Evolutionary conservation across 106 monocot species (phyloP), one percentile per base, ranked within the genome.

Genomic region (Acorus gramineus): DNA sequence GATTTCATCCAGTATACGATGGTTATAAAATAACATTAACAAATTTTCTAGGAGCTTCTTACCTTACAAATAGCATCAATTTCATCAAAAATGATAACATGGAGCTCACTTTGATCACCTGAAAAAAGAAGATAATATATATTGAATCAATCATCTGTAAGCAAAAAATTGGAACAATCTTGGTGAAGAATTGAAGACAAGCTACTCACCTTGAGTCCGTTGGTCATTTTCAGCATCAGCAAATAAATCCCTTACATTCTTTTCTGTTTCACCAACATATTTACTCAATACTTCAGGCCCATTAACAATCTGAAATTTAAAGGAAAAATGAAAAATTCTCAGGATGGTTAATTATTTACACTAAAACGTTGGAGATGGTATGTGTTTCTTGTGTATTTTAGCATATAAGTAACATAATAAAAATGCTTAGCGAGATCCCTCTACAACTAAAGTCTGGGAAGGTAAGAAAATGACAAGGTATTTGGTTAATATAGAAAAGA

Each of bases 31-130:
- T 28, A 28, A 28, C 28, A 28, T 28, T 28, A 28, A 28, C 28
- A 28, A 28, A 28, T 28, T 28, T 28, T 28, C 28, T 1, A 28
- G 28, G 28, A 28, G 48, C 4, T 52, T 48, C 71, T 44, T 67
- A 98, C 96, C 96, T 98, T 98, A 59, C 96, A 98, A 73, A 98
- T 98, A 60, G 96, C 96, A 88, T 98, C 96, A 79, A 98, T 98
- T 85, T 98, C 96, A 81, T 98, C 96, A 75, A 98, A 98, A 57
- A 98, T 98, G 11, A 98, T 98, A 57, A 98, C 91, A 73, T 98
- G 96, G 53, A 98, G 77, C 50, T 98, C 96, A 71, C 96, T 98
- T 63, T 98, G 78, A 81, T 98, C 91, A 81, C 96, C 96, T 98
- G 77, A 76, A 76, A 69, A 74, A 56, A 55, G 14, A 57, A 59